phyloP scores from a whole-genome alignment of 2,329 filamentous ascomycete species.

The Lecanicillium sp. region DNA sequence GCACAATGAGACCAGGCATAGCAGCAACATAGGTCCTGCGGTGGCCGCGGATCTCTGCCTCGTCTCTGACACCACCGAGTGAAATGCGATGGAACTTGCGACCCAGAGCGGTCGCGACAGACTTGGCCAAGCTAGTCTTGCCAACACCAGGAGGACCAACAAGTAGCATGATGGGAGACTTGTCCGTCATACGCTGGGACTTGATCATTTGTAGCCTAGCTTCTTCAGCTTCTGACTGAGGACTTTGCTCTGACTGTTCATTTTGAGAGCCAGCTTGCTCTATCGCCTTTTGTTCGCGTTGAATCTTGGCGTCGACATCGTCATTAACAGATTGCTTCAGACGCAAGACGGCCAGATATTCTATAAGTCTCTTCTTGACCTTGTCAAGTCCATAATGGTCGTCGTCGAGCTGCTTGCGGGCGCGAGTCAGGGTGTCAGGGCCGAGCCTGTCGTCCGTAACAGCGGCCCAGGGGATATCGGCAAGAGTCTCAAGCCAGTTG shows the following conservation, averaged over 20 bases:
- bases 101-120: constrained; percentile 82
- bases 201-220: constrained; percentile 69
- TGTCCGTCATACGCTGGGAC: constrained; percentile 81
- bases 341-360: constrained; percentile 92
- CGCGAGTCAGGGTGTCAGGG: constrained; percentile 65
- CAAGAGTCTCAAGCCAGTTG: constrained; percentile 87
- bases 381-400: constrained; percentile 96
- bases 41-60: constrained; percentile 94
- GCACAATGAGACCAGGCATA: constrained; percentile 95
- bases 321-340: constrained; percentile 88
- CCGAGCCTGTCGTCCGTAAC: constrained; percentile 81
- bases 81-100: constrained; percentile 97
- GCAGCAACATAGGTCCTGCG: constrained; percentile 93
- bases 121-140: constrained; percentile 92
- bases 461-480: constrained; percentile 88
- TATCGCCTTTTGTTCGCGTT: constrained; percentile 42
- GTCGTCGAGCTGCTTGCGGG: constrained; percentile 84
- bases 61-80: constrained; percentile 87
- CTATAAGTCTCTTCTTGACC: constrained; percentile 91
- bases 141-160: constrained; percentile 91
- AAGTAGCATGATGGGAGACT: constrained; percentile 88
- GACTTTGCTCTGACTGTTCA: constrained; percentile 21
- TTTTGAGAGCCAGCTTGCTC: constrained; percentile 30
- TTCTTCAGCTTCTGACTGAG: constrained; percentile 19
- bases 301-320: constrained; percentile 72